These are phyloP conservation scores for Hyphodiscus sp. DNA, from an alignment of 2,329 filamentous ascomycete species.

Conservation along the genomic window DNA sequence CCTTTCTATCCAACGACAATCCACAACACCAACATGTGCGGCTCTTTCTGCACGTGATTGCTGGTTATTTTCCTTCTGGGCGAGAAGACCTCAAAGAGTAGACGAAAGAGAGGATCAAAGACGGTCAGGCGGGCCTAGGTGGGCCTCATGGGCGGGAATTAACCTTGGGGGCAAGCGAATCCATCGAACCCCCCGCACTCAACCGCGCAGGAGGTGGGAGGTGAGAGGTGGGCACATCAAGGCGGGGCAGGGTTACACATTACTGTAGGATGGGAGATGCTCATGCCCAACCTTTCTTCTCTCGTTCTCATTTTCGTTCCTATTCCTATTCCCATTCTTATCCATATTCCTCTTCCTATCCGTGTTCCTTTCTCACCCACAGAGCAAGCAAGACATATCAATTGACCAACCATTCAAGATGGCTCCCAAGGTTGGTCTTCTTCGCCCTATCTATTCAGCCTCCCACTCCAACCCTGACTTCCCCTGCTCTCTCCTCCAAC, in stretches of 20 bases:
- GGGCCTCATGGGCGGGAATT: not conserved
- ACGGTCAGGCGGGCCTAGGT: not conserved
- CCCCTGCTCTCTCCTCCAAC: not conserved
- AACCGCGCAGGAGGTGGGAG: not conserved
- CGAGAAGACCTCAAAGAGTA: not conserved
- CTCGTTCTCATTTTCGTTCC: not conserved
- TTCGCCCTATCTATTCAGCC: not conserved
- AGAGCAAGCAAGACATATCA: not conserved
- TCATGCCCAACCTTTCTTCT: not conserved
- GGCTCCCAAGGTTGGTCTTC: constrained; percentile 6
- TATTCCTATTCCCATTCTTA: not conserved
- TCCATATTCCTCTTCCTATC: too few relatives aligned
- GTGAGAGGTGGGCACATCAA: not conserved
- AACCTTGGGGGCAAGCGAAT: not conserved
- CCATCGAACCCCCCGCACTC: not conserved
- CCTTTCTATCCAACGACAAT: not conserved
- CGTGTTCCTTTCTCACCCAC: not conserved
- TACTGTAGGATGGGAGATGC: not conserved
- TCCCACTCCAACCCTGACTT: not conserved
- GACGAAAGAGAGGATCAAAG: not conserved
- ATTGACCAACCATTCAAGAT: not conserved
- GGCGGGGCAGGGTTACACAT: not conserved
- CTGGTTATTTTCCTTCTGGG: too few relatives aligned
- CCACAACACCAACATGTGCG: not conserved
- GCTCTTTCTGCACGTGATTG: not conserved